phyloP scores from a whole-genome alignment of 2,329 filamentous ascomycete genomes.

The Myriangium duriaei region DNA sequence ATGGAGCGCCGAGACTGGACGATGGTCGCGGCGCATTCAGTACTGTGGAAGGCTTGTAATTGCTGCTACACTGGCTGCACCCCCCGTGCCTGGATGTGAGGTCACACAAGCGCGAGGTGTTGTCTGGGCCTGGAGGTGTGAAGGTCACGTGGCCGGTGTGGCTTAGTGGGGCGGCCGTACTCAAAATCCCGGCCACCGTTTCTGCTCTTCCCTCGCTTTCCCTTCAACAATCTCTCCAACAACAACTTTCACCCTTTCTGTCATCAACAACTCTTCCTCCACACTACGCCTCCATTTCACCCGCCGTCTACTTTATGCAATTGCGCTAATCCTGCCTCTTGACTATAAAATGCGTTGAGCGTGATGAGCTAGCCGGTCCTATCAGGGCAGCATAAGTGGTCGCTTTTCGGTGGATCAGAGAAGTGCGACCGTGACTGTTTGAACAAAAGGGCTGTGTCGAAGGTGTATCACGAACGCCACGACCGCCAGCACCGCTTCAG shows the following conservation, averaged over 20 bases:
- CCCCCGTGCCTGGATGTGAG: too few species aligned
- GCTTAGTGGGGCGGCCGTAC: too few species aligned
- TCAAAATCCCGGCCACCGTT: not conserved
- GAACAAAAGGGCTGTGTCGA: slow-evolving; percentile 8
- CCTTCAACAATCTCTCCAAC: slow-evolving; percentile 4
- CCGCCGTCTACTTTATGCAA: slow-evolving; percentile 8
- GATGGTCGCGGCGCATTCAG: too few species aligned
- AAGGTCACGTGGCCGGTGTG: too few species aligned
- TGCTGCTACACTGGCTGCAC: too few species aligned
- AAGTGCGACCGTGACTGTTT: slow-evolving; percentile 13
- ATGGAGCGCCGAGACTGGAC: too few species aligned
- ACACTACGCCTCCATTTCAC: slow-evolving; percentile 6
- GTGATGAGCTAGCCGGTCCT: not conserved
- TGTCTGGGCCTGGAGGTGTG: too few species aligned
- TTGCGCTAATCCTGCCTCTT: slow-evolving; percentile 9
- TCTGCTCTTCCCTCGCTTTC: slow-evolving; percentile 1
- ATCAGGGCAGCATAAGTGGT: slow-evolving; percentile 11
- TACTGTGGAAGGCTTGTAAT: too few species aligned
- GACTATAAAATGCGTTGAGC: slow-evolving; percentile 2
- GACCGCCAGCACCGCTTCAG: too few species aligned
- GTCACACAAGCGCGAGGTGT: too few species aligned
- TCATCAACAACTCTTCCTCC: slow-evolving; percentile 6
- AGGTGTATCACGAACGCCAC: too few species aligned
- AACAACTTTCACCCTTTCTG: slow-evolving; percentile 2
- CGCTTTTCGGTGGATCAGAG: slow-evolving; percentile 11